Evolutionary conservation across 371 early-diverging fungal species (phyloP).

Genomic region (Mucor plumbeus): DNA sequence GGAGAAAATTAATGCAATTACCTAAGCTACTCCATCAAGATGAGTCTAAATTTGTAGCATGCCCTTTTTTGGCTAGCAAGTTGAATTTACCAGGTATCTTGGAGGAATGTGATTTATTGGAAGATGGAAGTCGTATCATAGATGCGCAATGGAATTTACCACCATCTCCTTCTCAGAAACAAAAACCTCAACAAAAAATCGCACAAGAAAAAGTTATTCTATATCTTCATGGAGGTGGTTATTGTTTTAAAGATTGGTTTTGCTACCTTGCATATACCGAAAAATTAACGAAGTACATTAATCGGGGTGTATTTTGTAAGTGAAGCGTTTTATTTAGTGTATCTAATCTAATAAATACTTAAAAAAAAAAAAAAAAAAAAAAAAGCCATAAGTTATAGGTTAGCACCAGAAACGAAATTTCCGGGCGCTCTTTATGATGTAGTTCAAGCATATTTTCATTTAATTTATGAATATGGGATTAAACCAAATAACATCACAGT

Average conservation of each 20-base stretch:
- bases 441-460: conserved; percentile 35
- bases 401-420: conserved; percentile 47
- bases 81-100: conserved; percentile 17
- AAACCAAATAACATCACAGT: conserved; percentile 64
- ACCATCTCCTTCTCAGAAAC: background rate
- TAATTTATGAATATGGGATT: conserved; percentile 34
- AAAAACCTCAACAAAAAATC: background rate
- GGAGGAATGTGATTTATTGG: conserved; percentile 7
- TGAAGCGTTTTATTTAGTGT: background rate
- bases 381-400: conserved; percentile 45
- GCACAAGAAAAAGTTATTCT: conserved; percentile 47
- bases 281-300: conserved; percentile 39
- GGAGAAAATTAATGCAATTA: background rate
- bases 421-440: conserved; percentile 48
- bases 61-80: conserved; percentile 1
- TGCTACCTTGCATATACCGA: conserved; percentile 44
- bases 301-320: conserved; percentile 46
- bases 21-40: background rate
- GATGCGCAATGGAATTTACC: conserved; percentile 22
- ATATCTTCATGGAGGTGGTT: conserved; percentile 67
- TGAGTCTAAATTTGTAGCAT: background rate
- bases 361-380: no score
- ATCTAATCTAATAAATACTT: background rate
- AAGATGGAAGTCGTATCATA: conserved; percentile 16
- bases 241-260: conserved; percentile 49